A percentile compares a stretch with the other conserved stretches of the same genome.
phyloP scores from a whole-genome alignment of 2,329 filamentous ascomycete genomes.

The Lecanosticta acicola region DNA sequence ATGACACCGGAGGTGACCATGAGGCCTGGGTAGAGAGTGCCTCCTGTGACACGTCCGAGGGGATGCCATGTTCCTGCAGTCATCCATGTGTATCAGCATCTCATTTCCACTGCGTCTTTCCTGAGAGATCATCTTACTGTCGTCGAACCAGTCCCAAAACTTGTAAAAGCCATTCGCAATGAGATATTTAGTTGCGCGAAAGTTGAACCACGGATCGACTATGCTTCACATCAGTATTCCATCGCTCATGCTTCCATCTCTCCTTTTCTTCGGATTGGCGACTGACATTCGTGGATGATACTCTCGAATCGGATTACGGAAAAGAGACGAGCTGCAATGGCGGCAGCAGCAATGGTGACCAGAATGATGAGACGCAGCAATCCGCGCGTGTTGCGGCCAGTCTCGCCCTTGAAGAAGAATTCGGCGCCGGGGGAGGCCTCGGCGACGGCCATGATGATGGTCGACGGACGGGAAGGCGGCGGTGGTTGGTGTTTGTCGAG shows the following conservation, averaged over 20 bases:
- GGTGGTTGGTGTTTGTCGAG: not conserved
- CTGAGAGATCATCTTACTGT: constrained; percentile 54
- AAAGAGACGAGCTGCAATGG: constrained; percentile 89
- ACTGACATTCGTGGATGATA: constrained; percentile 98
- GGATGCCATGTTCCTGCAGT: constrained; percentile 86
- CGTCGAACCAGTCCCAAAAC: constrained; percentile 99
- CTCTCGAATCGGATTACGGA: constrained; percentile 98
- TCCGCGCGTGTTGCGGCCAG: constrained; percentile 73
- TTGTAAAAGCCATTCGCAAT: constrained; percentile 96
- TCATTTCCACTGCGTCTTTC: not conserved
- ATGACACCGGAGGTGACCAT: constrained; percentile 99
- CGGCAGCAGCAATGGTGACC: constrained; percentile 81
- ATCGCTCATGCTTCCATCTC: constrained; percentile 2
- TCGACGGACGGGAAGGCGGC: not conserved
- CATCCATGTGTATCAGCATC: constrained; percentile 1
- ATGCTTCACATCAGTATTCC: constrained; percentile 11
- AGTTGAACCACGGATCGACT: constrained; percentile 99
- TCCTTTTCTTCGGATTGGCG: not conserved
- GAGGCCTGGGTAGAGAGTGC: constrained; percentile 94
- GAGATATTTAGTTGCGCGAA: constrained; percentile 95
- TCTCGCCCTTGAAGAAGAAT: constrained; percentile 67
- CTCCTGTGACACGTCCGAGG: constrained; percentile 93
- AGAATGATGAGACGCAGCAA: constrained; percentile 87
- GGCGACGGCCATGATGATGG: constrained; percentile 19
- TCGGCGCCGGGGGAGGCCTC: constrained; percentile 19